Percentiles rank a stretch among this genome's conserved stretches.
These are phyloP conservation scores for Ananas comosus DNA, from an alignment of 176 grass and related monocot genomes.

Conservation along the genomic window DNA sequence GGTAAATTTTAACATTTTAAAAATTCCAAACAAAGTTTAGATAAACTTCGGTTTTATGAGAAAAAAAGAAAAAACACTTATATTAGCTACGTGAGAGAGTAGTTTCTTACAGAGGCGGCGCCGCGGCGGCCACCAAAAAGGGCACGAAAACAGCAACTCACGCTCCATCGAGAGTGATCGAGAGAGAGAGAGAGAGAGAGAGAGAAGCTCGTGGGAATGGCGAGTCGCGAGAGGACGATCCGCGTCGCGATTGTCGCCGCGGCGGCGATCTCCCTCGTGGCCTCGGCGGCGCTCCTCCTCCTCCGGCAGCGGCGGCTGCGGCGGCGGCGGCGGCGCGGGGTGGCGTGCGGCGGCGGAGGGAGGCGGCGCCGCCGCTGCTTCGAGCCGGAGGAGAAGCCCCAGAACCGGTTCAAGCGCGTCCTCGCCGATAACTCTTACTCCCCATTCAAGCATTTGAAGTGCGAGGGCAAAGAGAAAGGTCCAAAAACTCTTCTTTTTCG, in stretches of 20 bases:
- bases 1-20: too few species aligned
- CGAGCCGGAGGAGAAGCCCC: conserved; percentile 58
- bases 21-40: too few species aligned
- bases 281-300: conserved; percentile 31
- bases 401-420: conserved; percentile 67
- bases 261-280: conserved; percentile 21
- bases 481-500: conserved; percentile 2
- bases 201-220: conserved; percentile 10
- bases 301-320: conserved; percentile 15
- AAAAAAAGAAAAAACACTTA: too few species aligned
- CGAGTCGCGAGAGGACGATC: conserved; percentile 24
- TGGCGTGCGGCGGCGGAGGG: conserved; percentile 9
- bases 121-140: too few species aligned
- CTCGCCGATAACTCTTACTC: conserved; percentile 77
- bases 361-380: conserved; percentile 28
- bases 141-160: not conserved
- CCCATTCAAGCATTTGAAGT: conserved; percentile 66
- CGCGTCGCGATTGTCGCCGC: conserved; percentile 18
- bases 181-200: not conserved
- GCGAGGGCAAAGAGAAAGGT: conserved; percentile 20
- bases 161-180: not conserved
- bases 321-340: not conserved
- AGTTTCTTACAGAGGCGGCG: too few species aligned
- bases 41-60: too few species aligned
- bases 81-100: too few species aligned